These are phyloP conservation scores for Penicillium hesseltinei DNA, from an alignment of 2,329 filamentous ascomycete species.

Conservation along the genomic window DNA sequence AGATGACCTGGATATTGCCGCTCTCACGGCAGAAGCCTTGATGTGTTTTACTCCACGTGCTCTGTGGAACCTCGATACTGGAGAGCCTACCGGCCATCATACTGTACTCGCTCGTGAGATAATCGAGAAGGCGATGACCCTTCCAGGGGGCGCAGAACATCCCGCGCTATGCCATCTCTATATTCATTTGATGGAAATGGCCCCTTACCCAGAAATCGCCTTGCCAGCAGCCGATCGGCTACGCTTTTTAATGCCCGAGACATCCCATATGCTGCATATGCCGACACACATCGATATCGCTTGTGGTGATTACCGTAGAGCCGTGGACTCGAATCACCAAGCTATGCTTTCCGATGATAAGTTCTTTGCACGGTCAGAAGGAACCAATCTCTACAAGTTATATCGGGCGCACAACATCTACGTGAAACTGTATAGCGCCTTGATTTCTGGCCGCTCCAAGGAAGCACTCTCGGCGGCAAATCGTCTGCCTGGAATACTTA, in stretches of 20 bases:
- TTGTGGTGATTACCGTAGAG: background rate
- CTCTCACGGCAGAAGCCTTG: background rate
- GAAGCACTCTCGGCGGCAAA: background rate
- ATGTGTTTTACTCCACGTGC: background rate
- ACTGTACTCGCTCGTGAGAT: background rate
- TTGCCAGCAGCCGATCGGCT: background rate
- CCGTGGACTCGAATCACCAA: background rate
- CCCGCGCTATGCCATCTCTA: background rate
- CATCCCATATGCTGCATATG: background rate
- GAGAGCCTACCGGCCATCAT: background rate
- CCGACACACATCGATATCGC: background rate
- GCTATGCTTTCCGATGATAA: background rate
- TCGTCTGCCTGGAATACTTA: background rate
- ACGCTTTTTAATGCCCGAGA: background rate
- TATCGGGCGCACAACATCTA: background rate
- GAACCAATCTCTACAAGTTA: background rate
- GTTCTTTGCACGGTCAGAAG: background rate
- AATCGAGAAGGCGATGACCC: background rate
- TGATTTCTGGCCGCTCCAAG: background rate
- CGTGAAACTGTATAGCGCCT: background rate
- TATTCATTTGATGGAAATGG: slow-evolving; percentile 3
- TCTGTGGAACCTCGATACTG: background rate
- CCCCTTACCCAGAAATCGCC: background rate
- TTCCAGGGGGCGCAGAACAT: background rate
- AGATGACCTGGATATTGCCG: background rate